Evolutionary conservation across 192 early-diverging fungal species (phyloP).

Genomic region (Phycomyces nitens): DNA sequence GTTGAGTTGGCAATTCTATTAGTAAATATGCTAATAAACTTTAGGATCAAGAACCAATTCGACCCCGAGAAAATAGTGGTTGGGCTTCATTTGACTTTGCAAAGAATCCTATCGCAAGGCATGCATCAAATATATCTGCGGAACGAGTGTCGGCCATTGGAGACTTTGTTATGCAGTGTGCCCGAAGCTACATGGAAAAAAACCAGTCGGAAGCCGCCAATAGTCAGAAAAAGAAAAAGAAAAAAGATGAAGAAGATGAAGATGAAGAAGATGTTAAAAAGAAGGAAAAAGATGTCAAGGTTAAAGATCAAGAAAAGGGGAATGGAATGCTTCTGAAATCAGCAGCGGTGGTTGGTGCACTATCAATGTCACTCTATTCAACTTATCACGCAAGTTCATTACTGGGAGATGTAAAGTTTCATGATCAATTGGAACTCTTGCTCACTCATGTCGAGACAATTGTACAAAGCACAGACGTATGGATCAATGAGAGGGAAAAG

Average conservation of each 20-base stretch:
- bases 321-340: conserved; percentile 20
- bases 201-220: not conserved
- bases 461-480: conserved; percentile 41
- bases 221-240: conserved; percentile 10
- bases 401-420: conserved; percentile 43
- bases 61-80: conserved; percentile 8
- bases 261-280: not conserved
- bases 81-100: conserved; percentile 11
- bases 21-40: not conserved
- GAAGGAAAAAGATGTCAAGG: conserved; percentile 15
- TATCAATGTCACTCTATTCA: conserved; percentile 44
- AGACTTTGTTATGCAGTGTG: conserved; percentile 3
- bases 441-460: conserved; percentile 39
- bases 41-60: conserved; percentile 39
- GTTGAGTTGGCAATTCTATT: not conserved
- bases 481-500: conserved; percentile 44
- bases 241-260: conserved; percentile 15
- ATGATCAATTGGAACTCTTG: conserved; percentile 44
- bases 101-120: not conserved
- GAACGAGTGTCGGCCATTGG: conserved; percentile 8
- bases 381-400: conserved; percentile 41
- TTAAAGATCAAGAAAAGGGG: conserved; percentile 15
- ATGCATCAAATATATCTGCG: conserved; percentile 2
- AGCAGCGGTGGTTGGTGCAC: conserved; percentile 33
- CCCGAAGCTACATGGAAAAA: conserved; percentile 9